Evolutionary conservation across 164 flowering plant species (phyloP), one percentile per base, ranked within the genome.

Genomic region (Piper longum): DNA sequence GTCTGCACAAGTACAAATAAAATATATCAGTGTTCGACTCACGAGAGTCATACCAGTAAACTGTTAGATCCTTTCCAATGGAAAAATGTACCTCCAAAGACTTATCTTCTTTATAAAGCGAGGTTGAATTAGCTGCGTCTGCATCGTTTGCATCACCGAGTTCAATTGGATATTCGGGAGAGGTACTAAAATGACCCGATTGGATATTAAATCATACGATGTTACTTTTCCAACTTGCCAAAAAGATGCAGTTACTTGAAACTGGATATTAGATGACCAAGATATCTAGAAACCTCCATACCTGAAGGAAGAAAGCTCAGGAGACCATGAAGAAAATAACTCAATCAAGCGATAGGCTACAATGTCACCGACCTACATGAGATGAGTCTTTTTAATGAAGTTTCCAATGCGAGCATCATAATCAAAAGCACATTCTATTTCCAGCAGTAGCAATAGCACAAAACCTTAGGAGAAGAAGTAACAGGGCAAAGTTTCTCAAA

Each of bases 311-410:
- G 96, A 83, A 63, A 87, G 70, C 70, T 91, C 97, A 40, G 99
- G 99, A 69, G 80, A 80, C 93, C 95, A 89, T 16, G 88, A 75
- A 16, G 95, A 86, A 54, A 96, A 82, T 66, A 95, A 72, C 77
- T 91, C 98, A 71, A 95, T 75, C 70, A 95, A 56, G 59, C 96
- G 87, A 79, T 95, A 95, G 61, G 99, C 98, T 69, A 95, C 60
- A 16, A 79, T 64, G 75, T 89, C 89, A 66, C 95, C 98, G 70
- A 72, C 85, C 98, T 95, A 82, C 73, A 75, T 14, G 14, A 56
- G 62, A 67, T 41, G 64, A 60, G 16, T 43, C 13, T 26, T 41
- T 26, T 66, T 18, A 58, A 43, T 66, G 36, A 26, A 26, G 2
- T 26, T 26, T 26, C 36, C 36, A 26, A 26, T 26, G 36, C 2